Percentiles rank a stretch among this genome's conserved stretches.
These are phyloP conservation scores for Coemansia pectinata DNA, from an alignment of 192 early-diverging fungal genomes.

Conservation along the genomic window DNA sequence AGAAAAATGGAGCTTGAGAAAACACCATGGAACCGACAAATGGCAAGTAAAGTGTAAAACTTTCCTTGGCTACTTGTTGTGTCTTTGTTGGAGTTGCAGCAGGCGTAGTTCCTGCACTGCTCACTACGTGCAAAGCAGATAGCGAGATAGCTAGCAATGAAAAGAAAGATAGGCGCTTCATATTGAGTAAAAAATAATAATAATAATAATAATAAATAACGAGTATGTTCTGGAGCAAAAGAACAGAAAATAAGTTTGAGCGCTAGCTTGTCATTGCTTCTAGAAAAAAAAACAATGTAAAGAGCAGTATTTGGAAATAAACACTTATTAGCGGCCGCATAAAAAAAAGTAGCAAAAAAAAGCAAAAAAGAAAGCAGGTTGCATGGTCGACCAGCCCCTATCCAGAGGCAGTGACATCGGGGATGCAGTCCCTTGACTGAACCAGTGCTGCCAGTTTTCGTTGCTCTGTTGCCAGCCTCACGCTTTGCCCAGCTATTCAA, in stretches of 20 bases:
- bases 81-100: neutral
- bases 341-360: neutral
- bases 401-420: constrained; percentile 21
- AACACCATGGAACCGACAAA: constrained; percentile 16
- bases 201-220: neutral
- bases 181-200: neutral
- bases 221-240: neutral
- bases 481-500: constrained; percentile 36
- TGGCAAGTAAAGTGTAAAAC: constrained; percentile 8
- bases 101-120: neutral
- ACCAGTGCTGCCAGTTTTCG: constrained; percentile 40
- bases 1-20: constrained; percentile 17
- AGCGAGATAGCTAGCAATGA: neutral
- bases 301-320: neutral
- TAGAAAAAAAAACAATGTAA: neutral
- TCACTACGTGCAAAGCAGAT: neutral
- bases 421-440: constrained; percentile 40
- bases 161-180: neutral
- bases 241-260: neutral
- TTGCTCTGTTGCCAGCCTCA: constrained; percentile 51
- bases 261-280: neutral
- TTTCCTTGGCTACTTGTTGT: neutral
- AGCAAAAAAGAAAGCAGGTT: constrained; percentile 13
- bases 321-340: neutral
- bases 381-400: constrained; percentile 22